Evolutionary conservation across 352 stramenopile genomes (phyloP), one percentile per base, ranked within the genome.

Genomic region (Achlya hypogyna): DNA sequence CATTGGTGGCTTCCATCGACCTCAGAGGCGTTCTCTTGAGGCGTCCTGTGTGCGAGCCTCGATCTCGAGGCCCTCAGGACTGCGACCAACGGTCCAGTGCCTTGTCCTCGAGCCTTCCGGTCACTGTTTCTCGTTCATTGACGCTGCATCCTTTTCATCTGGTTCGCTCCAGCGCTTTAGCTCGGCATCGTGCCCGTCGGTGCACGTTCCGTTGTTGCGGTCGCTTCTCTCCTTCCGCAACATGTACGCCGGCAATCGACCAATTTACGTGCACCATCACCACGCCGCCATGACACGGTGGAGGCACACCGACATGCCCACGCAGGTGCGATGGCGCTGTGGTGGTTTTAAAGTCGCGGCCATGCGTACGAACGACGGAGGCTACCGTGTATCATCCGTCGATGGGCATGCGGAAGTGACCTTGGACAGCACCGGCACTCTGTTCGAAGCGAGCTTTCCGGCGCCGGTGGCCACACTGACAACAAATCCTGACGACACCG

Each of bases 41-140:
- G 14, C 38, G 6, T 45, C 38, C 38, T 45, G 20, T 5, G 18
- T 22, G 16, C 12, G 18, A 4, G 34, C 20, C 35, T 38, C 54
- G n/a, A n/a, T n/a, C 12, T 51, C 54, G 20, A 28, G 47, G 2
- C 20, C 22, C 32, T n/a, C 20, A 5, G 6, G 20, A 10, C 35
- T 42, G 10, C 28, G 32, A 27, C 54, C 1, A 5, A 64, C 54
- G 4, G 31, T 18, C 38, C 12, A 14, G 20, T 64, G 54, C 28
- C 31, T 64, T 29, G 38, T 64, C 16, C 23, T 64, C 9, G 54
- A 64, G 18, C 35, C 54, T 1, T n/a, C 22, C 32, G 54, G 54
- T 9, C 29, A 52, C 40, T 64, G 54, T 38, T 64, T 51, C 40
- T 64, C 54, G 12, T 49, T 38, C 54, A 45, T 31, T 64, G 16